Conservation (phyloP, 208 protist species). For the Trypanosoma grayi region DNA sequence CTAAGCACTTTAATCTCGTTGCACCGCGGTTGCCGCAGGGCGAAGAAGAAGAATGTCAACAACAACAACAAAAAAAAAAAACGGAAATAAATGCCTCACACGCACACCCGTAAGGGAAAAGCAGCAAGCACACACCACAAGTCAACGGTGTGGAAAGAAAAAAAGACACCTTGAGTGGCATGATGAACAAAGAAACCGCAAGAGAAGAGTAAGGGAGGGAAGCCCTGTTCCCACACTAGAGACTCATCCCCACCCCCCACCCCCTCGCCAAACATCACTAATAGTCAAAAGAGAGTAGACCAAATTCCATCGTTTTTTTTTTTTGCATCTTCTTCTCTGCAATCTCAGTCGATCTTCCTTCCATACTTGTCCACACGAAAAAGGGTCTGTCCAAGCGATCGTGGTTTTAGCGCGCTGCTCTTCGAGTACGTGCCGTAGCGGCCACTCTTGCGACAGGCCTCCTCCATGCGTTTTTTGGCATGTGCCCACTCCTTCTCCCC, state of each 20-base stretch:
- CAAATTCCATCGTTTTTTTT: conserved; percentile 5
- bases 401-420: conserved; percentile 54
- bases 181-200: background rate
- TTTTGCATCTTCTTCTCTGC: conserved; percentile 13
- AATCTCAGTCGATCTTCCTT: conserved; percentile 59
- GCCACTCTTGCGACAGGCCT: conserved; percentile 61
- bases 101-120: no score
- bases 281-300: background rate
- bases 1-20: no score
- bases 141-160: no score
- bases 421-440: conserved; percentile 78
- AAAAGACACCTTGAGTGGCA: no score
- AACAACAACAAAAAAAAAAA: background rate
- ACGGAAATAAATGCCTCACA: background rate
- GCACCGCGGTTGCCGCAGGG: no score
- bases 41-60: background rate
- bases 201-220: background rate
- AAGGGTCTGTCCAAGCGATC: conserved; percentile 61
- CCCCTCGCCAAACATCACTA: no score
- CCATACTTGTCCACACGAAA: conserved; percentile 90
- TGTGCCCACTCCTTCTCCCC: conserved; percentile 81
- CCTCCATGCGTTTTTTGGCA: conserved; percentile 66
- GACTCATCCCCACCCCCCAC: no score
- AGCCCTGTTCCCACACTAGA: no score
- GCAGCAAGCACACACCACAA: no score